These are phyloP conservation scores for Leccinum fallax DNA, from an alignment of 1,284 basidiomycete species.

Conservation along the genomic window DNA sequence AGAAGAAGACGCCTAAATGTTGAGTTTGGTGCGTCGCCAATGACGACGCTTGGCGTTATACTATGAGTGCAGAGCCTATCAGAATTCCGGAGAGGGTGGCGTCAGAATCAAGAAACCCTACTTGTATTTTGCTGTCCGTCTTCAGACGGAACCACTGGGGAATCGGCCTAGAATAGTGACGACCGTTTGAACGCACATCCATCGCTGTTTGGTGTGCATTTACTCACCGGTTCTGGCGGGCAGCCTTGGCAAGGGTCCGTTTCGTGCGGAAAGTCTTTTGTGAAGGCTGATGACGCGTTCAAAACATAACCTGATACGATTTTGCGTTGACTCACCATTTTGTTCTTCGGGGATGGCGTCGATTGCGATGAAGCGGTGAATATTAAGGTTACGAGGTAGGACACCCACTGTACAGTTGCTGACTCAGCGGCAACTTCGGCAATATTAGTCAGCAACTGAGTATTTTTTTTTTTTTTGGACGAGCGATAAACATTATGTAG, in stretches of 20 bases:
- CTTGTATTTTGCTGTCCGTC: conserved; percentile 94
- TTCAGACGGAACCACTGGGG: conserved; percentile 99
- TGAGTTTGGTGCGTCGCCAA: conserved; percentile 95
- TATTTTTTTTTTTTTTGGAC: too few species aligned
- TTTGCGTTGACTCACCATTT: conserved; percentile 28
- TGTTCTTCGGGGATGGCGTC: conserved; percentile 23
- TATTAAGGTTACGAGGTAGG: conserved; percentile 31
- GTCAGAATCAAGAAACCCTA: conserved; percentile 42
- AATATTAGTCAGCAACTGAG: conserved; percentile 3
- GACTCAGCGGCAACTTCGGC: conserved; percentile 31
- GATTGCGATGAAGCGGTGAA: conserved; percentile 19
- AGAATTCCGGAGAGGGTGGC: not conserved
- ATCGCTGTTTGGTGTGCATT: not conserved
- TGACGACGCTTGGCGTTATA: conserved; percentile 95
- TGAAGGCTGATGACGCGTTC: conserved; percentile 69
- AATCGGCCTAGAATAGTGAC: conserved; percentile 68
- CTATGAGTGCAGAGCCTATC: conserved; percentile 36
- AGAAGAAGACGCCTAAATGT: conserved; percentile 62
- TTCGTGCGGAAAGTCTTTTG: conserved; percentile 98
- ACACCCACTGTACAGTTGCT: conserved; percentile 37
- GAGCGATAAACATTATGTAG: too few species aligned
- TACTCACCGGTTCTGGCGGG: conserved; percentile 91
- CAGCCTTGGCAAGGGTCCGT: conserved; percentile 95
- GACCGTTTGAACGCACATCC: conserved; percentile 1
- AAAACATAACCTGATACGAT: not conserved